Conservation (phyloP, 2,329 filamentous ascomycete genomes). For the Rhynchosporium graminicola region DNA sequence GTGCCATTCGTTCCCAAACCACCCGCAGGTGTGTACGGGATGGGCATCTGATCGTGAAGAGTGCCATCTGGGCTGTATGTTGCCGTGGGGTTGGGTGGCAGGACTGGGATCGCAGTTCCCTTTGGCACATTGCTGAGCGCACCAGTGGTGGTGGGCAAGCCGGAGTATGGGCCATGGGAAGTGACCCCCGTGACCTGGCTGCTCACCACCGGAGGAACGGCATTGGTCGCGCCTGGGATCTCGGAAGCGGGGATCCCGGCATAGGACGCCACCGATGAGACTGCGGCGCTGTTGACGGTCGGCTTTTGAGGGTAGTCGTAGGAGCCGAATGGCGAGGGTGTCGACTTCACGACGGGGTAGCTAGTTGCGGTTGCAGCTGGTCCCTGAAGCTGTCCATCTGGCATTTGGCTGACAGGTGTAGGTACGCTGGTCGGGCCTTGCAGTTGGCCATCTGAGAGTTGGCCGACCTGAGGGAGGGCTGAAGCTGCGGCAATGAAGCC, state of each 20-base stretch:
- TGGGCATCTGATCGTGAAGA: slow-evolving; percentile 67
- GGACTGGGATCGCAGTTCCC: slow-evolving; percentile 57
- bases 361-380: slow-evolving; percentile 10
- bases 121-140: slow-evolving; percentile 61
- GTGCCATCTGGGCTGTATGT: slow-evolving; percentile 73
- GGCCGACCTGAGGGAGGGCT: slow-evolving; percentile 27
- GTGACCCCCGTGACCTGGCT: slow-evolving; percentile 58
- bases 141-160: slow-evolving; percentile 68
- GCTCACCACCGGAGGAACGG: slow-evolving; percentile 46
- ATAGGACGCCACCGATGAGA: slow-evolving; percentile 32
- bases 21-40: slow-evolving; percentile 71
- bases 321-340: slow-evolving; percentile 19
- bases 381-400: slow-evolving; percentile 24
- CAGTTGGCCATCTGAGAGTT: slow-evolving; percentile 23
- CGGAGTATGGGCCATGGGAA: slow-evolving; percentile 68
- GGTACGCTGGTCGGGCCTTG: slow-evolving; percentile 13
- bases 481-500: slow-evolving; percentile 27
- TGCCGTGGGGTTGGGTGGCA: slow-evolving; percentile 61
- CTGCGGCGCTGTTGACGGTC: slow-evolving; percentile 33
- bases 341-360: background rate
- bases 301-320: slow-evolving; percentile 35
- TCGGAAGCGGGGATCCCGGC: slow-evolving; percentile 34
- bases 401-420: slow-evolving; percentile 14
- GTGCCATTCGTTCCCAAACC: slow-evolving; percentile 79
- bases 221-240: slow-evolving; percentile 35